These are phyloP conservation scores for Cephaloascus albidus DNA, from an alignment of 805 yeast species.

Conservation along the genomic window DNA sequence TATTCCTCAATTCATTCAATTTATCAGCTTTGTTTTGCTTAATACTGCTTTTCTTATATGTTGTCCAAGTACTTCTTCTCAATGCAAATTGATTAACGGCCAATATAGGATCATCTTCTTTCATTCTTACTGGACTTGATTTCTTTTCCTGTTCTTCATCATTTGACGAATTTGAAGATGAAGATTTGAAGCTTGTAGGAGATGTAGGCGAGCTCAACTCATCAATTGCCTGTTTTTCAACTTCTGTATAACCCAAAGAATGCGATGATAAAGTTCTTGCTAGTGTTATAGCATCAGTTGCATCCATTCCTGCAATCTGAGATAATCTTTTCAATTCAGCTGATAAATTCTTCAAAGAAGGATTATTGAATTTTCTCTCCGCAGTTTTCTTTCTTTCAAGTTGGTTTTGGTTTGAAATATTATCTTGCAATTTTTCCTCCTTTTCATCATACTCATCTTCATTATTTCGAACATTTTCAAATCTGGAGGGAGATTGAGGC, in stretches of 20 bases:
- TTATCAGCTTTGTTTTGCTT: constrained; percentile 11
- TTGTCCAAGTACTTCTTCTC: constrained; percentile 1
- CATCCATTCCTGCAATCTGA: constrained; percentile 67
- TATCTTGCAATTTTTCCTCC: not conserved
- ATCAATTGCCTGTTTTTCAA: constrained; percentile 33
- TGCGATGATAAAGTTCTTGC: constrained; percentile 74
- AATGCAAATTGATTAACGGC: not conserved
- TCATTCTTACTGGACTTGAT: not conserved
- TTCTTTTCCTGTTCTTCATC: not conserved
- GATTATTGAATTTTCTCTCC: constrained; percentile 26
- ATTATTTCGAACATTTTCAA: constrained; percentile 8
- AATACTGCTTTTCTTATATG: not conserved
- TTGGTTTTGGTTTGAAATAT: constrained; percentile 3
- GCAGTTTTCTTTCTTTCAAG: not conserved
- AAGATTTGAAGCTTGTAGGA: not conserved
- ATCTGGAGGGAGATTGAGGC: not conserved
- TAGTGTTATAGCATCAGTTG: constrained; percentile 73
- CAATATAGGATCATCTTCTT: not conserved
- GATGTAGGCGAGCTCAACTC: not conserved
- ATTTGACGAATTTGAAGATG: not conserved
- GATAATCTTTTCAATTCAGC: constrained; percentile 68
- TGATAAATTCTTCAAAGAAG: constrained; percentile 65
- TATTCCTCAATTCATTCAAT: constrained; percentile 10
- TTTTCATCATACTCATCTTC: constrained; percentile 18
- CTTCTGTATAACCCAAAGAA: constrained; percentile 48